phyloP scores from a whole-genome alignment of 108 stramenopile species.

The Nitzschia sp. region DNA sequence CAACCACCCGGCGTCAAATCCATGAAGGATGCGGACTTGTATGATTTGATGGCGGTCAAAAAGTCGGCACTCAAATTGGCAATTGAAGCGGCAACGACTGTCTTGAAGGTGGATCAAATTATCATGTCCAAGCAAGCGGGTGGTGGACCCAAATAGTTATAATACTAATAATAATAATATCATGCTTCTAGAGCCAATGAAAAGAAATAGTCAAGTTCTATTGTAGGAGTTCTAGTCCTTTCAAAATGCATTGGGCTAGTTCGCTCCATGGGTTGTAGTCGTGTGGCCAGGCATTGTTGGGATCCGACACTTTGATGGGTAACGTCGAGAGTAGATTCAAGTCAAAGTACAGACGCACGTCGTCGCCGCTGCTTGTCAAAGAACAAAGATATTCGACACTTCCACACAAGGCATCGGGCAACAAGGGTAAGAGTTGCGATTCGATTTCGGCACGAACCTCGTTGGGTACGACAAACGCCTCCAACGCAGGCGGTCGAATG shows the following conservation, averaged over 20 bases:
- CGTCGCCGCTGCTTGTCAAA: too few species aligned
- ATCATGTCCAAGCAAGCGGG: constrained; percentile 99
- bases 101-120: constrained; percentile 97
- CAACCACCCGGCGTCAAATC: constrained; percentile 45
- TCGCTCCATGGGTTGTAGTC: constrained; percentile 29
- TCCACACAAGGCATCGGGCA: constrained; percentile 42
- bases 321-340: constrained; percentile 52
- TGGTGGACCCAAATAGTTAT: constrained; percentile 38
- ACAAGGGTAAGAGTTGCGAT: constrained; percentile 22
- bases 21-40: constrained; percentile 62
- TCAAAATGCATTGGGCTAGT: constrained; percentile 18
- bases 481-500: constrained; percentile 11
- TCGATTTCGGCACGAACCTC: constrained; percentile 40
- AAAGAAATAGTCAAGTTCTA: neutral
- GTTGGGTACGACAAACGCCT: constrained; percentile 26
- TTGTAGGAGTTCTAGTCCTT: neutral
- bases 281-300: constrained; percentile 9
- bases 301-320: constrained; percentile 18
- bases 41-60: constrained; percentile 89
- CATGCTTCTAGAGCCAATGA: too few species aligned
- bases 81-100: constrained; percentile 95
- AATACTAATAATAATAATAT: neutral
- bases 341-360: constrained; percentile 43
- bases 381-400: constrained; percentile 42
- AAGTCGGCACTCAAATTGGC: constrained; percentile 90